These are phyloP conservation scores for Alternaria sp. DNA, from an alignment of 2,329 filamentous ascomycete genomes.

Conservation along the genomic window DNA sequence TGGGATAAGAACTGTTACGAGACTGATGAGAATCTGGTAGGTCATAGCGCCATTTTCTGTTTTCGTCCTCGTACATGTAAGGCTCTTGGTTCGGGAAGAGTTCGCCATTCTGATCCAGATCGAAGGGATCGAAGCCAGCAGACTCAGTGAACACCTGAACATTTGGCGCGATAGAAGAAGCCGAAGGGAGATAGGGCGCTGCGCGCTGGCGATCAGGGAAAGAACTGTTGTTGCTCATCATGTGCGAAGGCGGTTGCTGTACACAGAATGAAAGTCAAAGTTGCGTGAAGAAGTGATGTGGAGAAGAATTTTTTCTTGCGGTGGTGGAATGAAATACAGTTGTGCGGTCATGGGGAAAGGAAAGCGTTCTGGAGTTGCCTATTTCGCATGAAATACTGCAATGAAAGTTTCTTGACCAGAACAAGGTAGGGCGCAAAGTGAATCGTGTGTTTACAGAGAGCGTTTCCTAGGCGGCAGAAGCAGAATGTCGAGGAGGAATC, in stretches of 20 bases:
- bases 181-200: no score
- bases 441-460: conserved; percentile 1
- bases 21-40: not conserved
- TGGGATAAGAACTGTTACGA: not conserved
- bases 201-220: not conserved
- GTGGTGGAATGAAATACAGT: not conserved
- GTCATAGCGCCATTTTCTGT: not conserved
- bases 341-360: not conserved
- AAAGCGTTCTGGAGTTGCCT: not conserved
- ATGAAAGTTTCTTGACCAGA: not conserved
- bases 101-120: not conserved
- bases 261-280: not conserved
- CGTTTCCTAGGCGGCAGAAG: not conserved
- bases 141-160: not conserved
- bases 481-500: not conserved
- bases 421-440: not conserved
- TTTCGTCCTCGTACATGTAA: not conserved
- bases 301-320: not conserved
- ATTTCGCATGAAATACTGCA: not conserved
- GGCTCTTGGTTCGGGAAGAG: not conserved
- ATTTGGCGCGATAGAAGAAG: not conserved
- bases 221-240: not conserved
- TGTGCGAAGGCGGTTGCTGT: not conserved
- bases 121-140: not conserved
- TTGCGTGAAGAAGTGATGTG: not conserved